phyloP scores from a whole-genome alignment of 2,329 filamentous ascomycete genomes.

The Alternaria gaisen region DNA sequence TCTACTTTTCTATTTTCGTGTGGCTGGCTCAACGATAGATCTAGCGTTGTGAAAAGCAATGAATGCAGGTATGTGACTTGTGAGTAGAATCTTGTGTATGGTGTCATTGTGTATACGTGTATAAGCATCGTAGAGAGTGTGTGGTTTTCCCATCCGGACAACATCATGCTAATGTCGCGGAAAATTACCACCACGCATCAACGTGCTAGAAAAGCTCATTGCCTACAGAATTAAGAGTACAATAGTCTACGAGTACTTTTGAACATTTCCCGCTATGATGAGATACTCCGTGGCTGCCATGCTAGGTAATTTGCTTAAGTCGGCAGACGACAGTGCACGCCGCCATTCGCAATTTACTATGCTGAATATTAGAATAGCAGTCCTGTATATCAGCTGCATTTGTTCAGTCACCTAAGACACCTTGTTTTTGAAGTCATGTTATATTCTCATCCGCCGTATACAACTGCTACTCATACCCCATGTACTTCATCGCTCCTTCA shows the following conservation, averaged over 20 bases:
- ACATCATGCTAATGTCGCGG: neutral
- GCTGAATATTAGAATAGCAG: neutral
- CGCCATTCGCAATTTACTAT: neutral
- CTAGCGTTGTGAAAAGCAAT: neutral
- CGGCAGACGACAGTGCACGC: neutral
- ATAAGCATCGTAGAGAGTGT: neutral
- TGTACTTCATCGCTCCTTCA: constrained; percentile 22
- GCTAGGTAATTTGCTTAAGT: neutral
- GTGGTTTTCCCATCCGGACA: neutral
- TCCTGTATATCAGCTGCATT: neutral
- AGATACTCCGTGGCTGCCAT: neutral
- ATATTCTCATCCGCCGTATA: constrained; percentile 16
- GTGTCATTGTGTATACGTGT: neutral
- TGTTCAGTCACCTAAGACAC: neutral
- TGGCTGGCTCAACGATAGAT: neutral
- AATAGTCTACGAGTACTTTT: neutral
- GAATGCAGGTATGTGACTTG: neutral
- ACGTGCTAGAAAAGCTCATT: neutral
- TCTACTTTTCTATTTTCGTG: neutral
- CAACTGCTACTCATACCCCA: constrained; percentile 14
- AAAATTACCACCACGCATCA: neutral
- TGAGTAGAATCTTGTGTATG: neutral
- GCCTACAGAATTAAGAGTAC: no score
- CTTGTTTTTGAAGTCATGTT: constrained; percentile 22
- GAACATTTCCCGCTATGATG: neutral